Conservation (phyloP, 164 flowering plant species). For the Magnolia changhungtana region DNA sequence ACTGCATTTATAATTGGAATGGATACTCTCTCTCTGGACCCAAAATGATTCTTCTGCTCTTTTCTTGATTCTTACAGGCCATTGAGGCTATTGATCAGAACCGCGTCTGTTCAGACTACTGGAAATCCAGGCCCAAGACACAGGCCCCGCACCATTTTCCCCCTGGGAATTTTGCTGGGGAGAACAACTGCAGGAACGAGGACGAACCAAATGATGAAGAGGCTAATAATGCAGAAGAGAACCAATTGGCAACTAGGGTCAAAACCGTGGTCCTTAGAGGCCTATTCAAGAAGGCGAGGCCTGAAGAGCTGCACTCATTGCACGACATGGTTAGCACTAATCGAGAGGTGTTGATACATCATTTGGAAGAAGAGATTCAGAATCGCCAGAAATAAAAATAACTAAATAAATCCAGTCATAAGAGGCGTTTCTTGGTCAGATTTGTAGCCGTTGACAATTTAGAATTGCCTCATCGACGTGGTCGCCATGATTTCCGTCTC, state of each 20-base stretch:
- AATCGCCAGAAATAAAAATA: background rate
- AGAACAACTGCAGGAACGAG: constrained; percentile 2
- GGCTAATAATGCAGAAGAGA: constrained; percentile 1
- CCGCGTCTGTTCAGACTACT: constrained; percentile 62
- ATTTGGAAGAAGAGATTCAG: constrained; percentile 1
- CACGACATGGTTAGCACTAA: constrained; percentile 8
- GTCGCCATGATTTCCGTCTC: background rate
- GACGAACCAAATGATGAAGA: constrained; percentile 9
- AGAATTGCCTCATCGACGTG: background rate
- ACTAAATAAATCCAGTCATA: background rate
- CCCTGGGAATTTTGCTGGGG: constrained; percentile 6
- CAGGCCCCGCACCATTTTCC: constrained; percentile 29
- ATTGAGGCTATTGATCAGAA: constrained; percentile 54
- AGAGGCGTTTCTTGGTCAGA: too few species aligned
- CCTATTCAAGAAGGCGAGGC: constrained; percentile 63
- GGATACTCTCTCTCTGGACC: background rate
- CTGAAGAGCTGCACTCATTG: constrained; percentile 54
- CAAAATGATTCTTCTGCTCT: background rate
- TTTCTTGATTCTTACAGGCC: constrained; percentile 12
- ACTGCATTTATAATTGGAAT: background rate
- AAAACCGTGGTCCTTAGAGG: constrained; percentile 33
- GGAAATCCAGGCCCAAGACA: constrained; percentile 58
- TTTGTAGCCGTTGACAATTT: background rate
- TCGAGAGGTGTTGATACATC: background rate
- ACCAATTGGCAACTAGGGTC: constrained; percentile 3